phyloP scores from a whole-genome alignment of 208 protist genomes.

The Kentomonas sorsogonicus region DNA sequence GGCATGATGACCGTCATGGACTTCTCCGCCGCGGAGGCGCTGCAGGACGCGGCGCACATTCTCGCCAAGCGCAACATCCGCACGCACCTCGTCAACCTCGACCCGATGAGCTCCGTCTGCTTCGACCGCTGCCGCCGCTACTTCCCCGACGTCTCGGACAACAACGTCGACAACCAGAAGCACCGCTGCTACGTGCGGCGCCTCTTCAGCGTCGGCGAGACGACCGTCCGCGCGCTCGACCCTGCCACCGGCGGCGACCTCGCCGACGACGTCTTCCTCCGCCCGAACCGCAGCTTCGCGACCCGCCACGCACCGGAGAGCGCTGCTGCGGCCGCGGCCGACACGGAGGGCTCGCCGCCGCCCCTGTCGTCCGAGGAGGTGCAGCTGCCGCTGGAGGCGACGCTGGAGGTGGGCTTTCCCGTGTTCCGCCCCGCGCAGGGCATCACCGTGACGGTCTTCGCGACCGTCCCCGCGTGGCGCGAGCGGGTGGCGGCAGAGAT shows the following conservation, averaged over 20 bases:
- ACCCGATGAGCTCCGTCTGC: slow-evolving; percentile 35
- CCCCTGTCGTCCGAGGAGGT: slow-evolving; percentile 23
- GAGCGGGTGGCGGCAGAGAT: slow-evolving; percentile 14
- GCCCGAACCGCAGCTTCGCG: slow-evolving; percentile 20
- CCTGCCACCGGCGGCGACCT: slow-evolving; percentile 16
- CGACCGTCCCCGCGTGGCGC: slow-evolving; percentile 25
- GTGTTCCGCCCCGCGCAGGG: slow-evolving; percentile 28
- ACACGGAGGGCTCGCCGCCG: slow-evolving; percentile 7
- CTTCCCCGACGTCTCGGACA: slow-evolving; percentile 31
- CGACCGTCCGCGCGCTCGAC: slow-evolving; percentile 3
- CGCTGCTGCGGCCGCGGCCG: not conserved
- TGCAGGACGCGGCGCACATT: slow-evolving; percentile 34
- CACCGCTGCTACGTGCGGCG: slow-evolving; percentile 41
- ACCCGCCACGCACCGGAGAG: not conserved
- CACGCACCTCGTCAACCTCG: slow-evolving; percentile 53
- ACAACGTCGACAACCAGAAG: slow-evolving; percentile 46
- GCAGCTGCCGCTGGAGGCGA: slow-evolving; percentile 25
- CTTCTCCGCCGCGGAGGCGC: slow-evolving; percentile 45
- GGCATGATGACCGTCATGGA: slow-evolving; percentile 46
- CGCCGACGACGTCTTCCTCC: slow-evolving; percentile 38
- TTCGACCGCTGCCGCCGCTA: slow-evolving; percentile 41
- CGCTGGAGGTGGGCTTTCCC: slow-evolving; percentile 37
- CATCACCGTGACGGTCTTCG: slow-evolving; percentile 37
- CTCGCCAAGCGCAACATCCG: slow-evolving; percentile 37
- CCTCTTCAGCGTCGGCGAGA: slow-evolving; percentile 23